Conservation (phyloP, 1,139 yeast species). For the Scheffersomyces titani region DNA sequence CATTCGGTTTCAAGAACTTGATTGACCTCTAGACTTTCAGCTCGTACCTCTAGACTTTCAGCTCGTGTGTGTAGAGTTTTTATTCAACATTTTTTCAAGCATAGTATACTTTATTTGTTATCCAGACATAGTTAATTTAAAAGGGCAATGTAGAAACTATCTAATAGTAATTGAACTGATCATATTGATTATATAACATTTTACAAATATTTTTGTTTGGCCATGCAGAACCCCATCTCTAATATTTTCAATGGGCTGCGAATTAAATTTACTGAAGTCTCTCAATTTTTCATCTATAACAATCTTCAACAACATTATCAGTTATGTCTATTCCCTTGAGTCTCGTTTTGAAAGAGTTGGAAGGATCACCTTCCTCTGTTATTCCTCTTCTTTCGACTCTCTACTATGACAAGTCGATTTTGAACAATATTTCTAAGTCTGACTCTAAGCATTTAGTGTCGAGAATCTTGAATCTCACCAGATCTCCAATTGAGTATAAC, state of each 20-base stretch:
- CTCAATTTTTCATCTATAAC: background rate
- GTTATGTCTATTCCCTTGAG: slow-evolving; percentile 37
- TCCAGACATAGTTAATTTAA: background rate
- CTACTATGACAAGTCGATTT: slow-evolving; percentile 28
- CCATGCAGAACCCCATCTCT: background rate
- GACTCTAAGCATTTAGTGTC: slow-evolving; percentile 60
- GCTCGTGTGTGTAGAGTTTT: background rate
- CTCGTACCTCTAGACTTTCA: background rate
- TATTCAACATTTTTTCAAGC: background rate
- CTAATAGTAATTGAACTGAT: background rate
- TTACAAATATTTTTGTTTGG: background rate
- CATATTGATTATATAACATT: background rate
- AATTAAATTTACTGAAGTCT: background rate
- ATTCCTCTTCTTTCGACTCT: slow-evolving; percentile 35
- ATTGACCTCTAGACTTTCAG: background rate
- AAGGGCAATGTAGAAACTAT: background rate
- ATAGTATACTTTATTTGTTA: background rate
- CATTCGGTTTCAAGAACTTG: slow-evolving; percentile 42
- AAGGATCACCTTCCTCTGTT: slow-evolving; percentile 34
- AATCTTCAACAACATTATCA: background rate
- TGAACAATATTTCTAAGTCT: slow-evolving; percentile 46
- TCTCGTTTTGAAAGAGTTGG: slow-evolving; percentile 35
- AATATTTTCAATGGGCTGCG: background rate
- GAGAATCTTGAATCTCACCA: slow-evolving; percentile 54
- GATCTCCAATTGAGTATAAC: slow-evolving; percentile 47